A percentile compares a stretch with the other conserved stretches of the same genome.
phyloP scores from a whole-genome alignment of 2,329 filamentous ascomycete genomes.

The Epichloe sp. region DNA sequence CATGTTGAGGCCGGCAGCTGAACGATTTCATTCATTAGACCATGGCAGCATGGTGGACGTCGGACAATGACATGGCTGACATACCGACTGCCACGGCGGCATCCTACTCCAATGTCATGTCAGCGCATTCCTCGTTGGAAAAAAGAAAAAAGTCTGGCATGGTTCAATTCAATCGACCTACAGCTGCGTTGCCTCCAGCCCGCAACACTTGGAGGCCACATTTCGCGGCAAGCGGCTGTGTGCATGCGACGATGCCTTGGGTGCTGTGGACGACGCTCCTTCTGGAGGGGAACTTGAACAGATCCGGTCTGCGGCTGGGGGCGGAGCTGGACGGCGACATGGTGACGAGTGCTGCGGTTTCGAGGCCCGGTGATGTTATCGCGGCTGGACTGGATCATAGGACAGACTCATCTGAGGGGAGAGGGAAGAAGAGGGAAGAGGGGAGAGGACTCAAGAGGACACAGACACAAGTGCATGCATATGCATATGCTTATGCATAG shows the following conservation, averaged over 20 bases:
- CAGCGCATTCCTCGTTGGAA: background rate
- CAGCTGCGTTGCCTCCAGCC: constrained; percentile 84
- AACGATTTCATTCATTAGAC: background rate
- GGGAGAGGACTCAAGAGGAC: no score
- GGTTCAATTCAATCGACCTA: constrained; percentile 31
- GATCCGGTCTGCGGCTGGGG: constrained; percentile 34
- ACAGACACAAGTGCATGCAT: no score
- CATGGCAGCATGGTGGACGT: background rate
- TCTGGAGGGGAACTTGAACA: constrained; percentile 60
- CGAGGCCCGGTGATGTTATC: no score
- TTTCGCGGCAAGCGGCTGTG: constrained; percentile 78
- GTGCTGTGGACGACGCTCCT: constrained; percentile 89
- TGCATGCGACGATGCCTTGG: constrained; percentile 79
- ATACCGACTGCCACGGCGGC: constrained; percentile 85
- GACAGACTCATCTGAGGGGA: no score
- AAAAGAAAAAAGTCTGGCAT: no score
- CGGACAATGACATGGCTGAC: background rate
- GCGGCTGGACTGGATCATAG: no score
- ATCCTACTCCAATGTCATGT: constrained; percentile 43
- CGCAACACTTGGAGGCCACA: constrained; percentile 77
- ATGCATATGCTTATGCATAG: no score
- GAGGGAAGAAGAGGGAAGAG: no score
- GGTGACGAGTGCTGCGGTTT: background rate
- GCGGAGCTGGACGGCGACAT: constrained; percentile 38
- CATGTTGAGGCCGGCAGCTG: constrained; percentile 81